These are phyloP conservation scores for Wickerhamiella galacta DNA, from an alignment of 805 yeast genomes.

Conservation along the genomic window DNA sequence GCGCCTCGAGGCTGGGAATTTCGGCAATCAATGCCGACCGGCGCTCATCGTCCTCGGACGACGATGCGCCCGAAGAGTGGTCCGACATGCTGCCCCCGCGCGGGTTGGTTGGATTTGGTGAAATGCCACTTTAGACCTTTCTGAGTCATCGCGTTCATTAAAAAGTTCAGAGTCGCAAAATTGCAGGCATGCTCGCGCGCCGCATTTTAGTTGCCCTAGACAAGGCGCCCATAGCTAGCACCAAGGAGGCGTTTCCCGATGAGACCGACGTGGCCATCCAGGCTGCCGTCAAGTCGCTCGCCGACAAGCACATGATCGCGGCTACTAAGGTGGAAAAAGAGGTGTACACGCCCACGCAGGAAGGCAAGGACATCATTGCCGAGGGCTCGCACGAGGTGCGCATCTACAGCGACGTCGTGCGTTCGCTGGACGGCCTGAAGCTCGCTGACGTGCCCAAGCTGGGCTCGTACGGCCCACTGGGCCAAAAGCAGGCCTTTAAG, in stretches of 20 bases:
- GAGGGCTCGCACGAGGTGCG: slow-evolving; percentile 87
- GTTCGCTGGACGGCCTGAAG: slow-evolving; percentile 62
- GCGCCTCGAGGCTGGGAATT: neutral
- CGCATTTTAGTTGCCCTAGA: slow-evolving; percentile 31
- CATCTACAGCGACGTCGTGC: slow-evolving; percentile 54
- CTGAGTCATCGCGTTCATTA: too few species aligned
- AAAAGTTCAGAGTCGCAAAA: too few species aligned
- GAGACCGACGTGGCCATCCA: slow-evolving; percentile 22
- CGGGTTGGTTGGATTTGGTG: too few species aligned
- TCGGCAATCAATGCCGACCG: neutral
- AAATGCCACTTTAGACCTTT: too few species aligned
- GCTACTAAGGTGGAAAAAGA: slow-evolving; percentile 63
- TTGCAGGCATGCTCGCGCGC: neutral
- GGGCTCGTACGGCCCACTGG: slow-evolving; percentile 76
- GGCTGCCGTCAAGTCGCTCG: slow-evolving; percentile 73
- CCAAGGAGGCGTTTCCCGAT: slow-evolving; percentile 49
- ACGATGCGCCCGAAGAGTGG: too few species aligned
- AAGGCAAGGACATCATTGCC: slow-evolving; percentile 61
- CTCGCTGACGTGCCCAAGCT: slow-evolving; percentile 49
- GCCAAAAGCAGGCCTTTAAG: slow-evolving; percentile 95
- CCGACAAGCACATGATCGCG: slow-evolving; percentile 65
- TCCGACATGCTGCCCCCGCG: too few species aligned
- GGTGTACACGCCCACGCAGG: slow-evolving; percentile 55
- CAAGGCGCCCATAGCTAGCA: slow-evolving; percentile 49
- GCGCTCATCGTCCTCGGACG: neutral